A percentile compares a stretch with the other conserved stretches of the same genome.
These are phyloP conservation scores for Thermomucor indicae-seudaticae DNA, from an alignment of 371 early-diverging fungal species.

Conservation along the genomic window DNA sequence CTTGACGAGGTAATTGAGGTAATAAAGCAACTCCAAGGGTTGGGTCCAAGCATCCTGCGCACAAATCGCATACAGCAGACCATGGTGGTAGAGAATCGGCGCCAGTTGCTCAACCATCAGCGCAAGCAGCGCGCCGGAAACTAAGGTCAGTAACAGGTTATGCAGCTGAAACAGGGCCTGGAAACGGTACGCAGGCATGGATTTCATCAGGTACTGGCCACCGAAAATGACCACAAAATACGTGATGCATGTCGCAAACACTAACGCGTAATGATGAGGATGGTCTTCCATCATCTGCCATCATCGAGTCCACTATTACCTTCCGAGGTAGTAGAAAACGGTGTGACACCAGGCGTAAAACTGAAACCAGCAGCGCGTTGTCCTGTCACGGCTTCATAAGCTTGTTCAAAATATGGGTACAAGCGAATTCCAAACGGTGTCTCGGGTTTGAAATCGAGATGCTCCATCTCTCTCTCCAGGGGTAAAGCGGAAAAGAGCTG, in stretches of 20 bases:
- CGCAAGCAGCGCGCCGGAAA: conserved; percentile 58
- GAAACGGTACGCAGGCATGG: conserved; percentile 55
- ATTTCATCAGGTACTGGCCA: conserved; percentile 61
- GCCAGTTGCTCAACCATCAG: conserved; percentile 67
- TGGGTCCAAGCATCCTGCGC: conserved; percentile 63
- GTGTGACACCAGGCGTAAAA: conserved; percentile 21
- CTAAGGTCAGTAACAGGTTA: conserved; percentile 67
- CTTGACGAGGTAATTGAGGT: conserved; percentile 82
- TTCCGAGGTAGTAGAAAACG: conserved; percentile 37
- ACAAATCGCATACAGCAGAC: conserved; percentile 69
- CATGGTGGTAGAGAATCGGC: conserved; percentile 57
- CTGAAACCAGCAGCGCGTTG: conserved; percentile 16
- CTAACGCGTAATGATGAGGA: conserved; percentile 10
- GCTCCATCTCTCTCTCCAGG: conserved; percentile 4
- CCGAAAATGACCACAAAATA: conserved; percentile 74
- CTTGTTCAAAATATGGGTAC: conserved; percentile 20
- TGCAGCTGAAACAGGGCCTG: conserved; percentile 66
- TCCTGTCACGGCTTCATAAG: conserved; percentile 14
- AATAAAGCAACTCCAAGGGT: conserved; percentile 72
- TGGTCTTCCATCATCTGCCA: neutral
- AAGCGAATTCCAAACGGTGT: conserved; percentile 20
- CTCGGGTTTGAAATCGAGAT: conserved; percentile 18
- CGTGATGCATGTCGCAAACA: conserved; percentile 45
- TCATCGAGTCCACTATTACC: no score
- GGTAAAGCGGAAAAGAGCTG: neutral